Evolutionary conservation across 495 filamentous ascomycete genomes (phyloP), one percentile per base, ranked within the genome.

Genomic region (Zalerion maritima): DNA sequence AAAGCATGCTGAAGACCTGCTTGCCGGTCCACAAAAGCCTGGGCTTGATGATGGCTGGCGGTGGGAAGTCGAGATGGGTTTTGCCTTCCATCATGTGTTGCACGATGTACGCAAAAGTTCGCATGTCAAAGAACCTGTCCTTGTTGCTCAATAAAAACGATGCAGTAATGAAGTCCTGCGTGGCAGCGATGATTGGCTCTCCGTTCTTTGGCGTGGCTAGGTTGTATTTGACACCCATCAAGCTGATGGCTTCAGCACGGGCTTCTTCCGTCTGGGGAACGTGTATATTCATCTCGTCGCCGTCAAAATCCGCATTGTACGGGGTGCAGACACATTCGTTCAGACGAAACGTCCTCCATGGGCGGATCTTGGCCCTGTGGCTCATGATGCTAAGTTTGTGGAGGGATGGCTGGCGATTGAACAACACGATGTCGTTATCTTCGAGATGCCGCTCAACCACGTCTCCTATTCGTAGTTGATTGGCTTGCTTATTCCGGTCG

Each of bases 251-350:
- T 47, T 97, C 89, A 5, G 86, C 78, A 28, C 91, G 71, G 8
- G 89, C 89, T 56, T 97, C 89, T 57, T 96, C 89, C 2, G 91
- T 97, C 49, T 97, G 89, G 10, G 89, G 89, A 4, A 97, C 85
- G 54, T 97, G 89, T 37, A 97, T 53, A 44, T 97, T 97, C 89
- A 97, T 97, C 53, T 97, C 89, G 38, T 97, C 89, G 41, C 89
- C 89, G 43, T 97, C 89, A 47, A 97, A 97, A 73, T 97, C 89
- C 24, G 89, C 89, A 54, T 97, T 97, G 67, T 97, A 97, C 6
- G 89, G 89, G 24, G 82, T 87, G 49, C 89, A 97, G 5, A 91
- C 89, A 69, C 89, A 96, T 48, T 97, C 89, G 47, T 97, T 97
- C 29, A 97, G 64, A 25, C 89, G 77, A 54, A 97, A 96, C 0